phyloP scores from a whole-genome alignment of 257 asterid genomes.

The Fraxinus excelsior region DNA sequence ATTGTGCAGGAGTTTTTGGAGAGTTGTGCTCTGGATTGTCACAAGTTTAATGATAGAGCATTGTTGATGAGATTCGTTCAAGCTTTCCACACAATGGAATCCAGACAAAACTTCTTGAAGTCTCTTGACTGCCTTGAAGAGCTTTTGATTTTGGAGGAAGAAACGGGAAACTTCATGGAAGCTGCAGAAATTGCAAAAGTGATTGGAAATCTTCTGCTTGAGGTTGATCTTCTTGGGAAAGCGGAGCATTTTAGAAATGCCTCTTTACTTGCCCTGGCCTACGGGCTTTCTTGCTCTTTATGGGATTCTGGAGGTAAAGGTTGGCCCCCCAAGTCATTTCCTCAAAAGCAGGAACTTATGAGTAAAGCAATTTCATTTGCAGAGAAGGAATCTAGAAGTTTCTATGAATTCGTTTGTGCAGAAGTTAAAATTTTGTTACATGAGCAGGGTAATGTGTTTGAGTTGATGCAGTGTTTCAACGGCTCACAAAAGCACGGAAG shows the following conservation, averaged over 20 bases:
- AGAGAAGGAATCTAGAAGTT: slow-evolving; percentile 29
- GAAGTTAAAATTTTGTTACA: slow-evolving; percentile 39
- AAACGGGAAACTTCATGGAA: slow-evolving; percentile 49
- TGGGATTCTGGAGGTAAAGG: slow-evolving; percentile 48
- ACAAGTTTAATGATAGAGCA: slow-evolving; percentile 32
- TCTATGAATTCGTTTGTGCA: slow-evolving; percentile 33
- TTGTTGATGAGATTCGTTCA: slow-evolving; percentile 51
- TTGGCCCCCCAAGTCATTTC: slow-evolving; percentile 59
- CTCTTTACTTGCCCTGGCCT: slow-evolving; percentile 35
- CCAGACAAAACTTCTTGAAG: slow-evolving; percentile 49
- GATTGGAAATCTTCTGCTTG: slow-evolving; percentile 45
- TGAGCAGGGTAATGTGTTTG: slow-evolving; percentile 32
- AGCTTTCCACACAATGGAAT: slow-evolving; percentile 46
- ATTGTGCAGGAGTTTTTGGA: slow-evolving; percentile 50
- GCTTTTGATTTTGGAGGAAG: slow-evolving; percentile 54
- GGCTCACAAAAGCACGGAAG: slow-evolving; percentile 26
- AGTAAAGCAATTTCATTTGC: slow-evolving; percentile 40
- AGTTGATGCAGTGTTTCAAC: slow-evolving; percentile 34
- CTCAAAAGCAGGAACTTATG: slow-evolving; percentile 39
- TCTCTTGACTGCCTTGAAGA: slow-evolving; percentile 44
- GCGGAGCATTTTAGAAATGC: slow-evolving; percentile 34
- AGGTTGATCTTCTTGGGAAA: slow-evolving; percentile 46
- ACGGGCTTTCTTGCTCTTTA: slow-evolving; percentile 42
- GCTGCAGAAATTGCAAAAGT: slow-evolving; percentile 58
- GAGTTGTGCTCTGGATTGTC: slow-evolving; percentile 41